Conservation (phyloP, 305 asterid species). For the Fraxinus ornus region DNA sequence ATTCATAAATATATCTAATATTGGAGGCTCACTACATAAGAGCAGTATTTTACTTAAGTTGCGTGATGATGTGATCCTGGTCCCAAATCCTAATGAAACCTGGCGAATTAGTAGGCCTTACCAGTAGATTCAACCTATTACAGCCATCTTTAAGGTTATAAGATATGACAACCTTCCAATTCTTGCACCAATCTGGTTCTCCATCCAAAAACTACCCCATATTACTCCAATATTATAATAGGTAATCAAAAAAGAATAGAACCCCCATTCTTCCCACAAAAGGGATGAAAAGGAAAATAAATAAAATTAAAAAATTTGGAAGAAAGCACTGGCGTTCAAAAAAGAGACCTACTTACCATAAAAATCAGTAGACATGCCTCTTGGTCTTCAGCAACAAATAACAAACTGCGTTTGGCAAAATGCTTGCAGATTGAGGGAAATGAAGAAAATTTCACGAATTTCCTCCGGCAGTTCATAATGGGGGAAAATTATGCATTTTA, state of each 20-base stretch:
- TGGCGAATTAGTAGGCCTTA: neutral
- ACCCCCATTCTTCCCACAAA: neutral
- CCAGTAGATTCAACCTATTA: neutral
- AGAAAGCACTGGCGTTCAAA: neutral
- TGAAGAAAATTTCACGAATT: neutral
- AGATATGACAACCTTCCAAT: neutral
- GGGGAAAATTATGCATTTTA: neutral
- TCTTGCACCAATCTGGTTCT: neutral
- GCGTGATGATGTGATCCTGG: neutral
- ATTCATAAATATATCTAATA: too few species aligned
- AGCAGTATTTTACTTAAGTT: neutral
- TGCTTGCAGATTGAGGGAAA: neutral
- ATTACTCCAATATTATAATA: neutral
- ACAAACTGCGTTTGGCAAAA: neutral
- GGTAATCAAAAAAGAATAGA: neutral
- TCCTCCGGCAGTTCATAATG: neutral
- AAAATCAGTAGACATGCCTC: neutral
- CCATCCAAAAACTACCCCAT: neutral
- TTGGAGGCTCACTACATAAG: neutral
- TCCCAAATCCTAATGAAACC: neutral
- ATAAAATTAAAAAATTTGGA: neutral
- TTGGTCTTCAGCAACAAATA: neutral
- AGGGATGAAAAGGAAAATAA: neutral
- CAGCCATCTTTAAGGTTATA: neutral
- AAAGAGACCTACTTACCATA: neutral